Conservation (phyloP, 371 early-diverging fungal species). For the Choanephora cucurbitarum region DNA sequence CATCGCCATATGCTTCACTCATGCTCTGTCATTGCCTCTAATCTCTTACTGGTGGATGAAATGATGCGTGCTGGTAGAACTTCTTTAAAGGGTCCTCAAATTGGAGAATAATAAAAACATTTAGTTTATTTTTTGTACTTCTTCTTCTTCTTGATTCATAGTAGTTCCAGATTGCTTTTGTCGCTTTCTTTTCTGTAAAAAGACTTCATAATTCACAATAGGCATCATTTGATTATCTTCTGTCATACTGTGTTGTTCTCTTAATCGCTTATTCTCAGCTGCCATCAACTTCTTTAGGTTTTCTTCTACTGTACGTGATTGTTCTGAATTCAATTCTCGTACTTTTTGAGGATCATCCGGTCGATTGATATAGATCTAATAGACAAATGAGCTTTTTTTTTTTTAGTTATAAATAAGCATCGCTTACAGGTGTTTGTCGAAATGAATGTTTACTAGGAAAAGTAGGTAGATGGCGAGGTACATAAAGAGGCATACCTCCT, state of each 20-base stretch:
- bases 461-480: constrained; percentile 55
- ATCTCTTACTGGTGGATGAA: constrained; percentile 99
- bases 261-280: constrained; percentile 53
- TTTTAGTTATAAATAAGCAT: not conserved
- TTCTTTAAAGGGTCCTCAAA: constrained; percentile 64
- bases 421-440: constrained; percentile 60
- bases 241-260: constrained; percentile 20
- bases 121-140: too few relatives aligned
- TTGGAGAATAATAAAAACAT: constrained; percentile 32
- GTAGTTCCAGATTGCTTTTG: constrained; percentile 35
- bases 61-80: constrained; percentile 96
- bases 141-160: constrained; percentile 19
- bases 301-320: constrained; percentile 64
- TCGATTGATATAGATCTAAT: constrained; percentile 58
- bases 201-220: constrained; percentile 57
- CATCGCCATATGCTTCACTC: constrained; percentile 95
- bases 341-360: constrained; percentile 64
- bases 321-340: constrained; percentile 61
- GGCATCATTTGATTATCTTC: constrained; percentile 35
- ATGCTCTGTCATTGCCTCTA: constrained; percentile 96
- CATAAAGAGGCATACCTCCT: constrained; percentile 43
- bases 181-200: constrained; percentile 46
- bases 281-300: constrained; percentile 63
- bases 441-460: constrained; percentile 66
- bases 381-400: not conserved